Conservation (phyloP, 2,329 filamentous ascomycete species). For the Colletotrichum eremochloae region DNA sequence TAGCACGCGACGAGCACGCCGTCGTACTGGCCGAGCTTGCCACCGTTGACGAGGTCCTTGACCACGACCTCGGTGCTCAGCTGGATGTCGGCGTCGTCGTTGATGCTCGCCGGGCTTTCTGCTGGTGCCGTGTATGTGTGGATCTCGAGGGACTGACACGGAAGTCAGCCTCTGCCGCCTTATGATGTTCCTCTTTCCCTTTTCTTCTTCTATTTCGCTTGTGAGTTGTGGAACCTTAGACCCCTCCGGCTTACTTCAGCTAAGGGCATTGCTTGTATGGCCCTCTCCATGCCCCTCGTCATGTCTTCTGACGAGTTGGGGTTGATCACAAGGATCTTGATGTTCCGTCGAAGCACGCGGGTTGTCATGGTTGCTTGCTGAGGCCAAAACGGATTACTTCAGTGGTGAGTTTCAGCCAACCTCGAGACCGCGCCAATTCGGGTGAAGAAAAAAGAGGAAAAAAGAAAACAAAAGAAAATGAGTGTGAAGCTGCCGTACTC, state of each 20-base stretch:
- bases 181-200: neutral
- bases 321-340: constrained; percentile 78
- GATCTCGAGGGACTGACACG: constrained; percentile 61
- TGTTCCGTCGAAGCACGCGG: constrained; percentile 48
- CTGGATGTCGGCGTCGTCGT: constrained; percentile 77
- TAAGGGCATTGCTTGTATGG: constrained; percentile 59
- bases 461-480: neutral
- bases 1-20: constrained; percentile 92
- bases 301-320: constrained; percentile 82
- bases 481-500: neutral
- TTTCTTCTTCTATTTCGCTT: neutral
- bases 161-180: constrained; percentile 24
- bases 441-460: neutral
- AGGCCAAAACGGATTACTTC: neutral
- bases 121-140: constrained; percentile 75
- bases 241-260: constrained; percentile 50
- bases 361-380: constrained; percentile 46
- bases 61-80: constrained; percentile 74
- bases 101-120: constrained; percentile 79
- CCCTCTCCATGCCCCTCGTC: constrained; percentile 73
- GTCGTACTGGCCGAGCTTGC: constrained; percentile 66
- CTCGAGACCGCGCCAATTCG: neutral
- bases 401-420: neutral
- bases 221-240: neutral
- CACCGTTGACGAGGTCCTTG: constrained; percentile 55